Evolutionary conservation across 371 early-diverging fungal species (phyloP).

Genomic region (Saksenaea oblongispora): DNA sequence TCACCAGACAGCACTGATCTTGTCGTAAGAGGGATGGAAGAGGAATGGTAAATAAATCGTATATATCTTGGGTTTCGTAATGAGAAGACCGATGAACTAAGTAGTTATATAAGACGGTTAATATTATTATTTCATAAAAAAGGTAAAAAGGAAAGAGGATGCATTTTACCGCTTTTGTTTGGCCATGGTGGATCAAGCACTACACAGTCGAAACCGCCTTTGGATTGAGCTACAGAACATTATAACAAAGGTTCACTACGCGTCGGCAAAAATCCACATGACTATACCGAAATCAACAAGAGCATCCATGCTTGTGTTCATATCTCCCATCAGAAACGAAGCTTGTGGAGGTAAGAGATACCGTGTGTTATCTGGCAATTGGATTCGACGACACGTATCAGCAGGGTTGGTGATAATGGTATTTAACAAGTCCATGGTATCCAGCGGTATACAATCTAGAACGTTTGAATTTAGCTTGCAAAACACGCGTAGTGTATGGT

Average conservation of each 20-base stretch:
- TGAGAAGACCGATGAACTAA: constrained; percentile 54
- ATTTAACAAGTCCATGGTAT: constrained; percentile 37
- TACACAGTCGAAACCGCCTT: constrained; percentile 59
- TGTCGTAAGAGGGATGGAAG: constrained; percentile 37
- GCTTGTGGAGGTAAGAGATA: constrained; percentile 42
- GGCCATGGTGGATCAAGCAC: constrained; percentile 85
- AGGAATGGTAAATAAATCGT: constrained; percentile 68
- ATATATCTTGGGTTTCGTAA: constrained; percentile 65
- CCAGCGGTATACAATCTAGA: constrained; percentile 14
- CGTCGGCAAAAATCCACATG: background rate
- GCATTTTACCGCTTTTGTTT: constrained; percentile 55
- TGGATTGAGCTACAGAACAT: constrained; percentile 11
- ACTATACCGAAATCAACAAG: constrained; percentile 31
- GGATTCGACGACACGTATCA: constrained; percentile 9
- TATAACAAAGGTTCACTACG: background rate
- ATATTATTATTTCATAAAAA: background rate
- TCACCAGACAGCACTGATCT: constrained; percentile 42
- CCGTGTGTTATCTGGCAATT: constrained; percentile 16
- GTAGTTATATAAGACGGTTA: background rate
- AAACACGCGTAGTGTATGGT: background rate
- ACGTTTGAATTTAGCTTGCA: background rate
- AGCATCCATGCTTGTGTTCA: constrained; percentile 28
- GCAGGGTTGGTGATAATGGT: constrained; percentile 16
- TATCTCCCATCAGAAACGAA: constrained; percentile 39
- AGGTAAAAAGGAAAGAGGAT: background rate